A percentile compares a stretch with the other conserved stretches of the same genome.
Conservation (phyloP, 1,284 basidiomycete genomes). For the Leccinum pachyderme region DNA sequence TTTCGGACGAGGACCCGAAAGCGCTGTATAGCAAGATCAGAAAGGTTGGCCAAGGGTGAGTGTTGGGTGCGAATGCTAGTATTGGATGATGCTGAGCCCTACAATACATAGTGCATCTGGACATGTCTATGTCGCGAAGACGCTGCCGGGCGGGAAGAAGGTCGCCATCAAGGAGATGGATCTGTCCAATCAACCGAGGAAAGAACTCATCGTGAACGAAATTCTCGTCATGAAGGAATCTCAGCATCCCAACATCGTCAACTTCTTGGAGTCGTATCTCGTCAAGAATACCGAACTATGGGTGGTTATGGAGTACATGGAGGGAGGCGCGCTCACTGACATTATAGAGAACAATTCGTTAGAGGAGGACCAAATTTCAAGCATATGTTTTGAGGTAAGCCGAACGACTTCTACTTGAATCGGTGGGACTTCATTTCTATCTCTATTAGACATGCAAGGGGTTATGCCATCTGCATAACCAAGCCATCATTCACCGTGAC, state of each 20-base stretch:
- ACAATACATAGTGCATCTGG: conserved; percentile 83
- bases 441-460: conserved; percentile 86
- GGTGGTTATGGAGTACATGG: conserved; percentile 99
- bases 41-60: conserved; percentile 96
- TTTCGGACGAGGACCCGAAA: conserved; percentile 86
- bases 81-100: conserved; percentile 5
- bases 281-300: conserved; percentile 92
- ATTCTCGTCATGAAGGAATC: conserved; percentile 99
- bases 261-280: conserved; percentile 92
- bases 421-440: conserved; percentile 5
- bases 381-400: conserved; percentile 87
- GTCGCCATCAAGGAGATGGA: conserved; percentile 99
- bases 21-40: conserved; percentile 94
- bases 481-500: conserved; percentile 96
- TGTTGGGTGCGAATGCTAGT: not conserved
- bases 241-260: conserved; percentile 98
- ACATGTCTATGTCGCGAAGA: conserved; percentile 98
- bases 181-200: conserved; percentile 90
- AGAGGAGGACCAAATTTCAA: conserved; percentile 95
- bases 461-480: conserved; percentile 87
- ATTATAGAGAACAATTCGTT: conserved; percentile 97
- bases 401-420: not conserved
- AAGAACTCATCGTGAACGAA: conserved; percentile 98
- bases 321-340: conserved; percentile 96
- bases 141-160: conserved; percentile 82